phyloP scores from a whole-genome alignment of 78 protist species.

The Pirum gemmata region DNA sequence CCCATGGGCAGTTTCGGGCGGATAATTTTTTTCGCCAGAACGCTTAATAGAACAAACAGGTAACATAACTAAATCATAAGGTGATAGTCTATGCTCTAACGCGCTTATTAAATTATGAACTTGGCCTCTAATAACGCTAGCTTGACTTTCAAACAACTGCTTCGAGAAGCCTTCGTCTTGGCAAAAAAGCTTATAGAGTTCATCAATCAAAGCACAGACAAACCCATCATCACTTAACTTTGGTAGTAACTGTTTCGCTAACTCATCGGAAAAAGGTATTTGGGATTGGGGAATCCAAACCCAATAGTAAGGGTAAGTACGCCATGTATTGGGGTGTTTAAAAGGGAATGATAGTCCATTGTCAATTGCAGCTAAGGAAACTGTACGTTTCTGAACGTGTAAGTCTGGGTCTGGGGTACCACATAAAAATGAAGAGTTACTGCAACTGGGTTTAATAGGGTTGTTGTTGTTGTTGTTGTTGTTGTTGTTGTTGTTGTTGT shows the following conservation, averaged over 20 bases:
- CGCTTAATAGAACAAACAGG: conserved; percentile 5
- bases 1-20: conserved; percentile 48
- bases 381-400: not conserved
- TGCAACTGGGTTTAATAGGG: no score
- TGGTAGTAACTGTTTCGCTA: not conserved
- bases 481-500: no score
- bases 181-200: not conserved
- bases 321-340: conserved; percentile 61
- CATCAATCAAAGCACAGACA: not conserved
- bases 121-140: conserved; percentile 49
- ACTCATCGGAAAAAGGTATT: conserved; percentile 25
- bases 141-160: not conserved
- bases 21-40: conserved; percentile 51
- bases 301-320: conserved; percentile 55
- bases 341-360: conserved; percentile 61
- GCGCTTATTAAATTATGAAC: conserved; percentile 32
- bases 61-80: conserved; percentile 14
- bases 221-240: not conserved
- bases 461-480: no score
- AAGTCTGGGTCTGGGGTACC: not conserved
- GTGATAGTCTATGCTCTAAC: conserved; percentile 11
- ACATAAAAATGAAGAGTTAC: not conserved
- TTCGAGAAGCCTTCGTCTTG: not conserved
- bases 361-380: conserved; percentile 53
- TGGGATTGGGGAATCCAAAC: conserved; percentile 45